Conservation (phyloP, 208 protist species). For the Wallacemonas rigidus region DNA sequence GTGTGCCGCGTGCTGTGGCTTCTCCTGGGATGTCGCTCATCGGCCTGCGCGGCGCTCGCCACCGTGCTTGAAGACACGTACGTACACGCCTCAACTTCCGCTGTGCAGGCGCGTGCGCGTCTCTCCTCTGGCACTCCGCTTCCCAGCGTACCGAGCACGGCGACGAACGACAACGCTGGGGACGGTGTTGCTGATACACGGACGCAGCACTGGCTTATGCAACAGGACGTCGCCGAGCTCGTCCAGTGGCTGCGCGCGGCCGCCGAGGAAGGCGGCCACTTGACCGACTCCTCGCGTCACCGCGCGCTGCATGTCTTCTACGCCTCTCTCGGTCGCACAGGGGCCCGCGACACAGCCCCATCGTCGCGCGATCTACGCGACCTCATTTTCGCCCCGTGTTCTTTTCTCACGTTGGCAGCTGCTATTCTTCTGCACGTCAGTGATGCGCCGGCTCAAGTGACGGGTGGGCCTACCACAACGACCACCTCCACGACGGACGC, state of each 20-base stretch:
- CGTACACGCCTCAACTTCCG: neutral
- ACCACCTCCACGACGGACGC: neutral
- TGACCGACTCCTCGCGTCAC: neutral
- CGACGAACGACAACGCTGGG: neutral
- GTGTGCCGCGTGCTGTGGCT: conserved; percentile 11
- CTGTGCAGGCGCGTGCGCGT: neutral
- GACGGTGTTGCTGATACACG: neutral
- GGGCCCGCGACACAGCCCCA: neutral
- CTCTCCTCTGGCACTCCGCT: neutral
- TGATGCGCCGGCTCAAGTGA: conserved; percentile 6
- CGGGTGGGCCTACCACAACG: conserved; percentile 3
- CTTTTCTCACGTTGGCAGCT: neutral
- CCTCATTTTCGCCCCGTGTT: conserved; percentile 7
- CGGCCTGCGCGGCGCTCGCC: conserved; percentile 5
- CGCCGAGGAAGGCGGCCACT: neutral
- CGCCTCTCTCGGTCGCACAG: neutral
- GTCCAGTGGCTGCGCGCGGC: conserved; percentile 12
- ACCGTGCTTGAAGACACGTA: conserved; percentile 10
- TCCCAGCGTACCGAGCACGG: neutral
- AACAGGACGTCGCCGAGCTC: conserved; percentile 1
- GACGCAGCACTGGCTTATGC: neutral
- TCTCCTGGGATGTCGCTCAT: neutral
- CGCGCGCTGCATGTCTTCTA: conserved; percentile 16
- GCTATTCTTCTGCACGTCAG: conserved; percentile 11
- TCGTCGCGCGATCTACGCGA: neutral